Evolutionary conservation across 371 early-diverging fungal species (phyloP), one percentile per base, ranked within the genome.

Genomic region (Apophysomyces trapeziformis): DNA sequence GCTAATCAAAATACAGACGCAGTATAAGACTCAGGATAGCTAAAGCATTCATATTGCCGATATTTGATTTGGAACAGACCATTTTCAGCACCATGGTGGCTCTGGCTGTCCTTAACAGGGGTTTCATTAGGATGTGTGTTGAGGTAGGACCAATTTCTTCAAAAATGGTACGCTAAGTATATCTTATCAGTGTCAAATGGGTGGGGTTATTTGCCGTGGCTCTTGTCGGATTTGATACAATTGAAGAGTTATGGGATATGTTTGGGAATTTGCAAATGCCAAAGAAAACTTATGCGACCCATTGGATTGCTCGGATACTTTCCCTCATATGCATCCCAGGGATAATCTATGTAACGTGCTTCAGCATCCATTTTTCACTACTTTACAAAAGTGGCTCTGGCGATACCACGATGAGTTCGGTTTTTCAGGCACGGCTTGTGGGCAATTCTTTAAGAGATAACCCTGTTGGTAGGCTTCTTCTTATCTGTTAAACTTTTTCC

Each of bases 191-290:
- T 83, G 91, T 99, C 16, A 99, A 99, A 81, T 99, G 99, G 99
- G 98, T 99, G 26, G 99, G 99, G 0, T 78, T 98, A 41, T 94
- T 99, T 75, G 91, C 93, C 21, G 95, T 96, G 12, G 96, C 96
- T 5, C 78, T 96, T 14, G 98, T 98, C 58, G 99, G 99, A 1
- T 60, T 97, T 46, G 92, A 95, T 74, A 99, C 99, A 0, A 73
- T 99, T 13, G 92, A 95, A 60, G 97, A 98, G 43, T 85, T 99
- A 7, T 99, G 95, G 91, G 93, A 94, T 38, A 83, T 94, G 70
- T 86, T 95, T 58, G 99, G 96, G 0, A 93, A 96, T 66, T 54
- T 89, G 37, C 78, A 83, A 9, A 80, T 93, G 73, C 79, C 93
- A 9, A 83, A 92, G 83, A 73, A 69, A n/a, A 75, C 82, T 7